Evolutionary conservation across 257 asterid species (phyloP).

Genomic region (Capsicum rhomboideum): DNA sequence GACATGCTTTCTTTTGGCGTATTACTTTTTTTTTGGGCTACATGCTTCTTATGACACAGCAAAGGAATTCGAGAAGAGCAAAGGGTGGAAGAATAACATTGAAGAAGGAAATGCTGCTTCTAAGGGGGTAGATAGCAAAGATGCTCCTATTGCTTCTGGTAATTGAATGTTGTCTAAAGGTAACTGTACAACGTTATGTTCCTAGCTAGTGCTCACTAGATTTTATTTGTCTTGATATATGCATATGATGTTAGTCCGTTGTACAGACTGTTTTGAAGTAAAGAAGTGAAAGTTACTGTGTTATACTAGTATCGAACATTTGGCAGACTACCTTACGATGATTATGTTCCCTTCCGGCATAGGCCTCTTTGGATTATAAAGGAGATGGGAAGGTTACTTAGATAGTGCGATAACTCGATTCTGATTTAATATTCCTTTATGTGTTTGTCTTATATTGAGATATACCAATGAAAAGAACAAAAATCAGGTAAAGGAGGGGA

Average conservation of each 20-base stretch:
- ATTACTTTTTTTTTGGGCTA: constrained; percentile 46
- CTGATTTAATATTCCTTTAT: not conserved
- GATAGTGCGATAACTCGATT: not conserved
- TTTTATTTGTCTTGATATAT: not conserved
- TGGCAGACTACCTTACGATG: not conserved
- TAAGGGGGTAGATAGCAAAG: not conserved
- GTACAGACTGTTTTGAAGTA: not conserved
- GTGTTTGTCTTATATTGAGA: too few relatives aligned
- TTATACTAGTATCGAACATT: not conserved
- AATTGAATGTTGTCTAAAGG: not conserved
- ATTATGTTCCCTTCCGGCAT: not conserved
- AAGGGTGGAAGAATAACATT: constrained; percentile 12
- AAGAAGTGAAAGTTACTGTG: not conserved
- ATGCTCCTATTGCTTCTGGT: not conserved
- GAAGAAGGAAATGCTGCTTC: constrained; percentile 27
- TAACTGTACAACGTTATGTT: not conserved
- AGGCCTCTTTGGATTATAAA: not conserved
- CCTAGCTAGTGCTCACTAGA: not conserved
- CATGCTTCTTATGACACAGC: constrained; percentile 67
- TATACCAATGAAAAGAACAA: too few relatives aligned
- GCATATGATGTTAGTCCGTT: not conserved
- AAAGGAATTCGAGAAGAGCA: constrained; percentile 17
- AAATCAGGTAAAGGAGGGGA: too few relatives aligned
- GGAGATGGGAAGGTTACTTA: not conserved
- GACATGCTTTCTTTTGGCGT: constrained; percentile 31